Conservation (phyloP, 2,329 filamentous ascomycete species). For the Sordariomycetes sp. region DNA sequence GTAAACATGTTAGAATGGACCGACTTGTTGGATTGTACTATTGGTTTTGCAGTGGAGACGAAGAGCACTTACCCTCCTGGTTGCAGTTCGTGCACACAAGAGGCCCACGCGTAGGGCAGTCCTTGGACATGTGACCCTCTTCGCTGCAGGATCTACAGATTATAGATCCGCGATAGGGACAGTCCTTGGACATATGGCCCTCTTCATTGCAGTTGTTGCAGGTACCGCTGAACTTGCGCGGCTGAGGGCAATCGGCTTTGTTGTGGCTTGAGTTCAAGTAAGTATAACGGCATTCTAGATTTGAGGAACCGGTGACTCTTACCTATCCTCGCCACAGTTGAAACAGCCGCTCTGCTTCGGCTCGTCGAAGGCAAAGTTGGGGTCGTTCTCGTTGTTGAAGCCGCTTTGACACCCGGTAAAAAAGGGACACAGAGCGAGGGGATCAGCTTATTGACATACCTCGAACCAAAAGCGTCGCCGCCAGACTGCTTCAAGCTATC, state of each 20-base stretch:
- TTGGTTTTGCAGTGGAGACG: not conserved
- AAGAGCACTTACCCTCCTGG: conserved; percentile 33
- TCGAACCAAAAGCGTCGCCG: not conserved
- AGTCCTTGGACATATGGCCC: conserved; percentile 46
- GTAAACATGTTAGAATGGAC: not conserved
- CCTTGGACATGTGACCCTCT: conserved; percentile 46
- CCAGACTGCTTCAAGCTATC: not conserved
- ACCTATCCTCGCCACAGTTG: conserved; percentile 5
- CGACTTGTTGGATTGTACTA: not conserved
- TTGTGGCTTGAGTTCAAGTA: conserved; percentile 7
- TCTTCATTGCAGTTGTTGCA: conserved; percentile 34
- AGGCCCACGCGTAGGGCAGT: conserved; percentile 48
- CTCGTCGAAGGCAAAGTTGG: not conserved
- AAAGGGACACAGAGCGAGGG: not conserved
- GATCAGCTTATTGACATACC: not conserved
- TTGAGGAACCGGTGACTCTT: not conserved
- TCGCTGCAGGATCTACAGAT: conserved; percentile 48
- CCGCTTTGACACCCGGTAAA: not conserved
- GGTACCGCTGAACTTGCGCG: conserved; percentile 9
- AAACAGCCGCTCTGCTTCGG: conserved; percentile 1
- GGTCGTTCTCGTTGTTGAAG: not conserved
- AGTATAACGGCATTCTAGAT: not conserved
- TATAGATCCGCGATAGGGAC: conserved; percentile 42
- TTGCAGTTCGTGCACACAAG: conserved; percentile 47
- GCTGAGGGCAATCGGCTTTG: conserved; percentile 20